Evolutionary conservation across 1,284 basidiomycete species (phyloP).

Genomic region (Coniferiporia sulphurascens): DNA sequence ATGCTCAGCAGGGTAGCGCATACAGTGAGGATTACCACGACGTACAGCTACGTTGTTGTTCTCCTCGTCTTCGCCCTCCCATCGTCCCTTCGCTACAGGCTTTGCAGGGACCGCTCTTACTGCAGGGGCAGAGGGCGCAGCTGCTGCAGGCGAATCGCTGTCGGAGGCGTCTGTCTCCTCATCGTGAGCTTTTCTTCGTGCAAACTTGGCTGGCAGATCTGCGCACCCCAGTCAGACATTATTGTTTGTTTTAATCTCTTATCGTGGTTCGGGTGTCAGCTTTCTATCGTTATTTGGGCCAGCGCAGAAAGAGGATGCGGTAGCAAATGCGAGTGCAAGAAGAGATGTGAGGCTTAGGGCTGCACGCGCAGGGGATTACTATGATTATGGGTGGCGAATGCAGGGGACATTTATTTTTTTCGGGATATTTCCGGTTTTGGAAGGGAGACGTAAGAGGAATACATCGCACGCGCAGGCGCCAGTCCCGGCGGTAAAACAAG

Average conservation of each 20-base stretch:
- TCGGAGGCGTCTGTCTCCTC: slow-evolving; percentile 42
- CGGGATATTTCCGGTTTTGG: no score
- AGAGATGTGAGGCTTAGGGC: neutral
- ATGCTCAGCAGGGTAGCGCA: neutral
- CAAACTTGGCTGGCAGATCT: neutral
- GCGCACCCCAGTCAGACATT: slow-evolving; percentile 43
- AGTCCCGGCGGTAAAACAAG: no score
- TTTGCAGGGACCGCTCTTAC: slow-evolving; percentile 35
- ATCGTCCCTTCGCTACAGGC: slow-evolving; percentile 56
- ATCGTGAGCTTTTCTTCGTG: slow-evolving; percentile 23
- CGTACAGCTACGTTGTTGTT: slow-evolving; percentile 39
- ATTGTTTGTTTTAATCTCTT: slow-evolving; percentile 19
- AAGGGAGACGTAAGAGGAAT: no score
- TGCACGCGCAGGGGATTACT: slow-evolving; percentile 8
- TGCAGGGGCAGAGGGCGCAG: slow-evolving; percentile 36
- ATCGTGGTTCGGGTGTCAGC: slow-evolving; percentile 7
- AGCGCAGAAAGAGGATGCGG: neutral
- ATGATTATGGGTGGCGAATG: slow-evolving; percentile 4
- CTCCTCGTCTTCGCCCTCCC: slow-evolving; percentile 88
- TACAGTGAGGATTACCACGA: neutral
- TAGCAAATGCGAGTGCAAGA: slow-evolving; percentile 11
- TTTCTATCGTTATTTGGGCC: neutral
- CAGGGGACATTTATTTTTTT: neutral
- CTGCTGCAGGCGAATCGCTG: slow-evolving; percentile 40
- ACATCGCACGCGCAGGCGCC: no score